phyloP scores from a whole-genome alignment of 2,329 filamentous ascomycete genomes.

The Fusarium bactridioides region DNA sequence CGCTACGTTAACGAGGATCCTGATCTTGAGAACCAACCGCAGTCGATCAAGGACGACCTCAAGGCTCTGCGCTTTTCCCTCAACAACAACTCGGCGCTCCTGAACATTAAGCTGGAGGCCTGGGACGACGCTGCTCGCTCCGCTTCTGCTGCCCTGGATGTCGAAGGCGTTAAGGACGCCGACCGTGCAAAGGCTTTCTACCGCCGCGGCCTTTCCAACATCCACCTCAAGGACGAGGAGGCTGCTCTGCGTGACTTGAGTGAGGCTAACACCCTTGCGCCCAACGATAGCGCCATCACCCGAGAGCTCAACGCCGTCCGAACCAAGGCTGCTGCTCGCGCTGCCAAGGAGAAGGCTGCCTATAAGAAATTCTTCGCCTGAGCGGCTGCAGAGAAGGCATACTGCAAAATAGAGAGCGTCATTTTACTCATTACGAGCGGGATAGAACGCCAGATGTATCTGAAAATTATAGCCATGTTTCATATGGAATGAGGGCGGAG shows the following conservation, averaged over 20 bases:
- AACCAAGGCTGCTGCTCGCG: constrained; percentile 74
- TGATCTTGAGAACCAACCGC: constrained; percentile 74
- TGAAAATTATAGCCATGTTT: constrained; percentile 25
- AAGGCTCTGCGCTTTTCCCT: constrained; percentile 81
- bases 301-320: constrained; percentile 82
- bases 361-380: constrained; percentile 89
- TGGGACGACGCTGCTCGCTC: constrained; percentile 75
- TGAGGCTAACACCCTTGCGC: constrained; percentile 77
- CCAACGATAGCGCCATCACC: constrained; percentile 76
- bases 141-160: constrained; percentile 77
- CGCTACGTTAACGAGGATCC: constrained; percentile 90
- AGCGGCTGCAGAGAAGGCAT: background rate
- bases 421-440: constrained; percentile 10
- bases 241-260: constrained; percentile 77
- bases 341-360: constrained; percentile 89
- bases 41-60: constrained; percentile 72
- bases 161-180: constrained; percentile 69
- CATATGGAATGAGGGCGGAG: constrained; percentile 10
- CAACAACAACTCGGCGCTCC: constrained; percentile 86
- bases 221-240: constrained; percentile 85
- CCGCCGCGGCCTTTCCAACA: constrained; percentile 78
- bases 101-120: constrained; percentile 80
- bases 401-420: constrained; percentile 4
- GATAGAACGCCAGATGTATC: constrained; percentile 22
- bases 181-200: constrained; percentile 92